Conservation (phyloP, 352 stramenopile species). For the Thalassiosira exigua region DNA sequence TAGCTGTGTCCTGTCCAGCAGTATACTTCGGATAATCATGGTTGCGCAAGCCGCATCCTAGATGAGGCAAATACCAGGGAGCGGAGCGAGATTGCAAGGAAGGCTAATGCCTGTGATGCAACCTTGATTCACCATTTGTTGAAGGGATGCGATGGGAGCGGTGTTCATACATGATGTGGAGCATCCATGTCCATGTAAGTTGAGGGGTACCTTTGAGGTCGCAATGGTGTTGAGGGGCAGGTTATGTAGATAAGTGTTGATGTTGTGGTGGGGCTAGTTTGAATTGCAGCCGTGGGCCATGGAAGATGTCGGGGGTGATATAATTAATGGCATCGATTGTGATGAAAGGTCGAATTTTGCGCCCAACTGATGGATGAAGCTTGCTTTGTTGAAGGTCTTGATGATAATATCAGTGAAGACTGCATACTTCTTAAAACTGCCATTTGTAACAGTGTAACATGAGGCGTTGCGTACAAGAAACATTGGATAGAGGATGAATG, state of each 20-base stretch:
- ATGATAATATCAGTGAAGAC: constrained; percentile 1
- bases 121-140: constrained; percentile 1
- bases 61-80: constrained; percentile 17
- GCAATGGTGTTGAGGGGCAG: background rate
- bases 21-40: constrained; percentile 11
- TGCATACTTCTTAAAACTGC: background rate
- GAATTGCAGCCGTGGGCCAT: too few species aligned
- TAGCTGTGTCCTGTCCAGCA: constrained; percentile 30
- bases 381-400: background rate
- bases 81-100: constrained; percentile 5
- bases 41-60: constrained; percentile 1
- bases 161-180: constrained; percentile 21
- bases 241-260: background rate
- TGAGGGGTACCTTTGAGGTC: background rate
- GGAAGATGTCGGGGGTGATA: too few species aligned
- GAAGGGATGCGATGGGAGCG: background rate
- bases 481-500: constrained; percentile 12
- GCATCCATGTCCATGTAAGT: background rate
- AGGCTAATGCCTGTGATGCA: constrained; percentile 1
- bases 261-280: background rate
- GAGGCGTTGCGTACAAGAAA: constrained; percentile 3
- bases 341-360: background rate
- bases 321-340: constrained; percentile 2
- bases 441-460: constrained; percentile 19
- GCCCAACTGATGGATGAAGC: background rate